phyloP scores from a whole-genome alignment of 495 filamentous ascomycete species.

The Talaromyces stipitatus region DNA sequence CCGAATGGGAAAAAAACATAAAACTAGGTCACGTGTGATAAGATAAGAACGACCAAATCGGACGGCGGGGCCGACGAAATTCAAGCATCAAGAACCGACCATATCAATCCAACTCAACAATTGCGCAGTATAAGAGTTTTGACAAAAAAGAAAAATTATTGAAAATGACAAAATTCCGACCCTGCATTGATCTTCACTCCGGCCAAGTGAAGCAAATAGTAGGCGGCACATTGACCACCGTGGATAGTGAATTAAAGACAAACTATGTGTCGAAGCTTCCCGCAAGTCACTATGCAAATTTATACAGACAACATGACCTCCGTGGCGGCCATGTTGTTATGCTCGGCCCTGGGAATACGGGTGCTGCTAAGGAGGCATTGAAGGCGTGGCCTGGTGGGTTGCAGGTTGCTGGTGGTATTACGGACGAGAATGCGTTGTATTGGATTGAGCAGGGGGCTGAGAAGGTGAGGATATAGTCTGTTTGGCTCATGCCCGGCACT shows the following conservation, averaged over 20 bases:
- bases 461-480: slow-evolving; percentile 53
- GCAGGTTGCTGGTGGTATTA: slow-evolving; percentile 91
- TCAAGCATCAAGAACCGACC: neutral
- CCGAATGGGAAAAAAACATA: neutral
- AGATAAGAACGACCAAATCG: slow-evolving; percentile 16
- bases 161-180: slow-evolving; percentile 85
- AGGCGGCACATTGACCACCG: slow-evolving; percentile 74
- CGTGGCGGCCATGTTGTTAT: slow-evolving; percentile 89
- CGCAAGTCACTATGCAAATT: slow-evolving; percentile 64
- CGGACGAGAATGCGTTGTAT: slow-evolving; percentile 66
- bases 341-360: slow-evolving; percentile 81
- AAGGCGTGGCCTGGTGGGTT: slow-evolving; percentile 65
- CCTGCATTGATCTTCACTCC: slow-evolving; percentile 94
- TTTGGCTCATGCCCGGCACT: no score
- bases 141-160: neutral
- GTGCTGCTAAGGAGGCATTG: slow-evolving; percentile 69
- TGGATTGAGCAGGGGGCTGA: slow-evolving; percentile 88
- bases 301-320: slow-evolving; percentile 69
- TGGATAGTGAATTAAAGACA: slow-evolving; percentile 63
- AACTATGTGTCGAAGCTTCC: slow-evolving; percentile 84
- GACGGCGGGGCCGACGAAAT: neutral
- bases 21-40: slow-evolving; percentile 35
- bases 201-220: slow-evolving; percentile 98
- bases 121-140: neutral
- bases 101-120: neutral